phyloP scores from a whole-genome alignment of 2,329 filamentous ascomycete genomes.

The Apiospora koreana region DNA sequence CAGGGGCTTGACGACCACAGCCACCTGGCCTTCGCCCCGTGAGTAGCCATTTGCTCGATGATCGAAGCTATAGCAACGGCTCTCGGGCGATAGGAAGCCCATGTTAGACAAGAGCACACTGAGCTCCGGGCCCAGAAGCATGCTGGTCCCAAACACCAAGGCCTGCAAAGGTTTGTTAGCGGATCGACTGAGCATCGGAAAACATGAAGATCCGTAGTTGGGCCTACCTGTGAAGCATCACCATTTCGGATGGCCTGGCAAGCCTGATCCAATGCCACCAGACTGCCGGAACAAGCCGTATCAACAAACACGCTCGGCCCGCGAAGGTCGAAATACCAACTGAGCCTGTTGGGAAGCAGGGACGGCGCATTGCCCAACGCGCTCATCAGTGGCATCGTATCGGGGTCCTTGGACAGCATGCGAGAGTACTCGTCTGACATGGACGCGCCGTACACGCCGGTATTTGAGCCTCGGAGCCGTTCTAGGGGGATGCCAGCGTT shows the following conservation, averaged over 20 bases:
- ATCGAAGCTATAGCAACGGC: conserved; percentile 12
- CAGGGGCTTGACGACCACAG: conserved; percentile 50
- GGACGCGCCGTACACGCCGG: no score
- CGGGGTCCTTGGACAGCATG: no score
- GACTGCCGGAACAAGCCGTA: conserved; percentile 45
- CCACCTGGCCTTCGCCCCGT: conserved; percentile 49
- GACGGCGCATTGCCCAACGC: conserved; percentile 34
- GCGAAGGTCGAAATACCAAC: conserved; percentile 36
- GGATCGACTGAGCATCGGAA: no score
- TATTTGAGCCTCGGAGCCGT: conserved; percentile 13
- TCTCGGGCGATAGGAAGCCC: conserved; percentile 33
- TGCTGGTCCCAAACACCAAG: no score
- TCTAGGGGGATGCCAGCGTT: conserved; percentile 18
- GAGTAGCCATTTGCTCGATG: conserved; percentile 22
- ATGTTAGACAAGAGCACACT: neutral
- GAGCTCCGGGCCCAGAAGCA: no score
- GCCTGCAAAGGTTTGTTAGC: no score
- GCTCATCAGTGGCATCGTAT: no score
- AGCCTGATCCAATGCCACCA: conserved; percentile 35
- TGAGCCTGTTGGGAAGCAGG: conserved; percentile 30
- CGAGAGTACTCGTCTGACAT: no score
- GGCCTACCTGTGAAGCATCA: no score
- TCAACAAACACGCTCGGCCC: conserved; percentile 45
- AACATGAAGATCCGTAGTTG: no score
- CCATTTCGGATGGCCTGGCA: no score